A percentile compares a stretch with the other conserved stretches of the same genome.
Evolutionary conservation across 164 flowering plant genomes (phyloP).

Genomic region (Vitis amurensis): DNA sequence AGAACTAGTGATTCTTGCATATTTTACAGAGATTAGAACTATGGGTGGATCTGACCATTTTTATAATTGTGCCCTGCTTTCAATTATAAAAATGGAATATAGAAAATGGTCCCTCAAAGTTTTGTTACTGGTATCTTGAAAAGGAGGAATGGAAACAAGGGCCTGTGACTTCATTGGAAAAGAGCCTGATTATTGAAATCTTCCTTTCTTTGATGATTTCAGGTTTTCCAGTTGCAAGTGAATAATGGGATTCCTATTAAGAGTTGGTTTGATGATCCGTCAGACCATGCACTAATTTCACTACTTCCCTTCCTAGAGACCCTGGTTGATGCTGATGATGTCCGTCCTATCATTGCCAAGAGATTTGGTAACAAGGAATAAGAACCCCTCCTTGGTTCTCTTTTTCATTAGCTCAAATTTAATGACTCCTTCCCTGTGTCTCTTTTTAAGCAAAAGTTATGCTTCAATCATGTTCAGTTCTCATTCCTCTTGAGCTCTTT

Average conservation of each 20-base stretch:
- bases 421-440: too few relatives aligned
- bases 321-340: constrained; percentile 20
- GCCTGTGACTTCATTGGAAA: neutral
- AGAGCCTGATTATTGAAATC: neutral
- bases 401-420: too few relatives aligned
- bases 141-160: neutral
- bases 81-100: neutral
- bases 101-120: neutral
- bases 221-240: constrained; percentile 94
- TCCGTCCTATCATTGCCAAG: too few relatives aligned
- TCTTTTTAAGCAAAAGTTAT: too few relatives aligned
- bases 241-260: constrained; percentile 91
- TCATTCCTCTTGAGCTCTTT: too few relatives aligned
- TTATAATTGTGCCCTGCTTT: too few relatives aligned
- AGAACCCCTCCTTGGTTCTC: too few relatives aligned
- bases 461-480: too few relatives aligned
- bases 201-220: constrained; percentile 31
- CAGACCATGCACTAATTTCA: constrained; percentile 62
- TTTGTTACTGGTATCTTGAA: neutral
- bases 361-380: too few relatives aligned
- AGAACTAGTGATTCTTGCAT: too few relatives aligned
- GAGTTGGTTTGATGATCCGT: constrained; percentile 90
- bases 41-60: too few relatives aligned
- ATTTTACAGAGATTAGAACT: too few relatives aligned
- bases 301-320: constrained; percentile 78